Percentiles rank a stretch among this genome's conserved stretches.
phyloP scores from a whole-genome alignment of 169 alveolate genomes.

The Pseudocohnilembus persalinus region DNA sequence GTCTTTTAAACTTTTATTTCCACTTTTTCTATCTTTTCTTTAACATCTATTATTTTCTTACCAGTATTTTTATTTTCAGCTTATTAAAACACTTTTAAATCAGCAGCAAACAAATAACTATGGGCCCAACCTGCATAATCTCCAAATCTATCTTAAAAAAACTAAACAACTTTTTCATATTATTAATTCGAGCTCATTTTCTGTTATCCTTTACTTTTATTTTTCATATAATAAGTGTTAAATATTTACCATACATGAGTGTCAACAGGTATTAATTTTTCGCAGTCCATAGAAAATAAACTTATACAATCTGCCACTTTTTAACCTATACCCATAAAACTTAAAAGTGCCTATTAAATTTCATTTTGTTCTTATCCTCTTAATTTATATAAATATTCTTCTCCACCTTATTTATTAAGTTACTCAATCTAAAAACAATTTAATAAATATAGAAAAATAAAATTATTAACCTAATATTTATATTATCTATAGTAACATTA shows the following conservation, averaged over 20 bases:
- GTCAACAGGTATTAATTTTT: conserved; percentile 89
- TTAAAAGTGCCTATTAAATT: conserved; percentile 38
- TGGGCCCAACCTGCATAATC: conserved; percentile 78
- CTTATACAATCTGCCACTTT: conserved; percentile 93
- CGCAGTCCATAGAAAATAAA: conserved; percentile 82
- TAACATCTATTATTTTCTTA: conserved; percentile 15
- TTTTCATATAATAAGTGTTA: conserved; percentile 36
- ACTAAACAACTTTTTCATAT: conserved; percentile 33
- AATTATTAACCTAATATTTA: no score
- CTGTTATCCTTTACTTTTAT: conserved; percentile 14
- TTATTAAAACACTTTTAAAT: conserved; percentile 21
- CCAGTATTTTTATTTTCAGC: conserved; percentile 9
- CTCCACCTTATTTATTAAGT: conserved; percentile 63
- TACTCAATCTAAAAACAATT: background rate
- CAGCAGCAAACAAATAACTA: conserved; percentile 60
- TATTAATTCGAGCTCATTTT: conserved; percentile 26
- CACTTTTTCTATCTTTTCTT: background rate
- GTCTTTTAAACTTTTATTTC: background rate
- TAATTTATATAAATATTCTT: conserved; percentile 44
- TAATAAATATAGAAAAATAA: no score
- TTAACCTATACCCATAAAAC: conserved; percentile 88
- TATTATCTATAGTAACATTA: no score
- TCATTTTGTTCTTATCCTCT: conserved; percentile 33
- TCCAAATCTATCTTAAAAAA: conserved; percentile 49
- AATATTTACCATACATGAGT: conserved; percentile 81